Evolutionary conservation across 495 filamentous ascomycete genomes (phyloP).

Genomic region (Penicillium waksmanii): DNA sequence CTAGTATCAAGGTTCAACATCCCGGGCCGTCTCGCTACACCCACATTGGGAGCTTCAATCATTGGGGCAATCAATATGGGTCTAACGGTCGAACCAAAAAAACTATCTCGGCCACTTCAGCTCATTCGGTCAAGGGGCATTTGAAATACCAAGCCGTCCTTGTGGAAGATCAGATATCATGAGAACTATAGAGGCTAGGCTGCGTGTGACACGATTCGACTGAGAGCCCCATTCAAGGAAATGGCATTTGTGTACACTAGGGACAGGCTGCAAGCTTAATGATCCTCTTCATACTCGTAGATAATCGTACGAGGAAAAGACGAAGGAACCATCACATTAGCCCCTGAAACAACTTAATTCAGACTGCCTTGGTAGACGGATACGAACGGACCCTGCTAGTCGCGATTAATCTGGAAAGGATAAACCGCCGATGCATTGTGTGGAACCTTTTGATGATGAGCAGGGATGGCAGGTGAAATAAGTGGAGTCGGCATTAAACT

Average conservation of each 20-base stretch:
- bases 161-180: too few species aligned
- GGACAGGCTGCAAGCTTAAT: not conserved
- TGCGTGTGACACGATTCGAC: too few species aligned
- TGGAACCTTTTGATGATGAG: slow-evolving; percentile 1
- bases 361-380: not conserved
- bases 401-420: not conserved
- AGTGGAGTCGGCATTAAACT: slow-evolving; percentile 12
- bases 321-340: not conserved
- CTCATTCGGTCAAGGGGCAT: too few species aligned
- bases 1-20: not conserved
- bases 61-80: not conserved
- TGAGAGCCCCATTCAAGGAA: too few species aligned
- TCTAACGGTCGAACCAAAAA: slow-evolving; percentile 1
- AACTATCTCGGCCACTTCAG: not conserved
- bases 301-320: not conserved
- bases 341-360: not conserved
- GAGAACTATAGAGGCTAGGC: too few species aligned
- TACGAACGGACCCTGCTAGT: not conserved
- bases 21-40: not conserved
- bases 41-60: slow-evolving; percentile 1
- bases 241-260: too few species aligned
- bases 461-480: slow-evolving; percentile 8
- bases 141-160: too few species aligned
- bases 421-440: slow-evolving; percentile 4
- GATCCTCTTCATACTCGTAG: not conserved